A percentile compares a stretch with the other conserved stretches of the same genome.
Evolutionary conservation across 208 protist species (phyloP).

Genomic region (Novymonas esmeraldas): DNA sequence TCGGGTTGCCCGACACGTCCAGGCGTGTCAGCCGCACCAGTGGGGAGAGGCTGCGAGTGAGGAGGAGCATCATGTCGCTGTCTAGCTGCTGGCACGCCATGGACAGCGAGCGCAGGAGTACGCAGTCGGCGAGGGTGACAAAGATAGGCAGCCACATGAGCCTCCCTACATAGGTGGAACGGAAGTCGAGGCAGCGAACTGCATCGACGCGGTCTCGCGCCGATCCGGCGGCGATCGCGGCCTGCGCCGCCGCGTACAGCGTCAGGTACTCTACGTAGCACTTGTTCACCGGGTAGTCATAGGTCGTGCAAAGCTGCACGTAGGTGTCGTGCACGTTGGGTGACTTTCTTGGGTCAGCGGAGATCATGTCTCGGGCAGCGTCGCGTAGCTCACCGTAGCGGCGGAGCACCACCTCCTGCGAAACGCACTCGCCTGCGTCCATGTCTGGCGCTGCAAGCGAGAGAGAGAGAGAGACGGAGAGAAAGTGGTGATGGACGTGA

Average conservation of each 20-base stretch:
- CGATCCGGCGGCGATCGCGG: conserved; percentile 1
- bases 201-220: background rate
- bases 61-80: conserved; percentile 43
- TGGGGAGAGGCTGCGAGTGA: conserved; percentile 34
- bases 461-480: background rate
- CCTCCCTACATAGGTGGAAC: conserved; percentile 42
- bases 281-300: conserved; percentile 1
- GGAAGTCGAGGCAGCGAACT: conserved; percentile 36
- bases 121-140: conserved; percentile 45
- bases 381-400: conserved; percentile 8
- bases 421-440: background rate
- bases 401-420: conserved; percentile 1
- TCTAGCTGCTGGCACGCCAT: conserved; percentile 43
- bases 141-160: conserved; percentile 44
- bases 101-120: conserved; percentile 41
- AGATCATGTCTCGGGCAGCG: conserved; percentile 4
- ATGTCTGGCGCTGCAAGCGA: background rate
- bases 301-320: conserved; percentile 1
- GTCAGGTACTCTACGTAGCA: conserved; percentile 8
- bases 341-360: conserved; percentile 4
- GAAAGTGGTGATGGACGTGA: background rate
- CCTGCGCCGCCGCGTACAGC: conserved; percentile 5
- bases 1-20: conserved; percentile 70
- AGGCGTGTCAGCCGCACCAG: conserved; percentile 32
- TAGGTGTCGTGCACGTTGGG: conserved; percentile 12